These are phyloP conservation scores for Hanseniaspora hatyaiensis DNA, from an alignment of 805 yeast genomes.

Conservation along the genomic window DNA sequence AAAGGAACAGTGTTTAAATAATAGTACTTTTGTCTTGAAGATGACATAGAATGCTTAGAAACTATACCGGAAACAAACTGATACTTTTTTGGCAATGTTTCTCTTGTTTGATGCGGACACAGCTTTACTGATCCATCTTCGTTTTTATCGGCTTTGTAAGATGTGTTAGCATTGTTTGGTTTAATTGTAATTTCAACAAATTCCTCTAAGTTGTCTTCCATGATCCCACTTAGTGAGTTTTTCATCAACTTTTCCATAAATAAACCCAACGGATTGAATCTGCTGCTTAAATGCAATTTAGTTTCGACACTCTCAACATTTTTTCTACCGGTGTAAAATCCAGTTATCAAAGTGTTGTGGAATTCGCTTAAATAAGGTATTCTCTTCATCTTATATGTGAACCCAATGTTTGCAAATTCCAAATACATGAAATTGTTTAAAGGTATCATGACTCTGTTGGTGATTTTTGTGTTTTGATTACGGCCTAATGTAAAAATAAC, in stretches of 20 bases:
- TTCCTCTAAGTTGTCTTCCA: constrained; percentile 45
- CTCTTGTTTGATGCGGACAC: constrained; percentile 26
- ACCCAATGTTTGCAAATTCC: constrained; percentile 61
- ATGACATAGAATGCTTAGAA: constrained; percentile 71
- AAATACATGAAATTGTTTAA: constrained; percentile 43
- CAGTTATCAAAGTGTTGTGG: constrained; percentile 31
- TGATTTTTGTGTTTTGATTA: constrained; percentile 44
- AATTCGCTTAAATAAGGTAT: constrained; percentile 32
- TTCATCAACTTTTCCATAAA: constrained; percentile 51
- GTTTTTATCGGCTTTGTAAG: constrained; percentile 25
- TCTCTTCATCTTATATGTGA: constrained; percentile 20
- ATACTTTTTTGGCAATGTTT: constrained; percentile 36
- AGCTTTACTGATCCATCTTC: constrained; percentile 21
- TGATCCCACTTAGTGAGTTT: constrained; percentile 44
- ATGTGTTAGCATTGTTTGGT: constrained; percentile 28
- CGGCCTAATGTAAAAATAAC: constrained; percentile 49
- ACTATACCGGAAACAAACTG: constrained; percentile 75
- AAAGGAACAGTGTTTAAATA: constrained; percentile 77
- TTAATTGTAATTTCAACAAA: constrained; percentile 46
- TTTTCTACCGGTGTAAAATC: constrained; percentile 82
- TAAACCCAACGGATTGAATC: constrained; percentile 69
- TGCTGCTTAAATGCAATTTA: constrained; percentile 54
- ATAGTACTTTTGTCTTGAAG: constrained; percentile 62
- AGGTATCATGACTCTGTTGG: constrained; percentile 41
- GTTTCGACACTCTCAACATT: constrained; percentile 55